phyloP scores from a whole-genome alignment of 2,329 filamentous ascomycete species.

The Berkeleyomyces rouxiae region DNA sequence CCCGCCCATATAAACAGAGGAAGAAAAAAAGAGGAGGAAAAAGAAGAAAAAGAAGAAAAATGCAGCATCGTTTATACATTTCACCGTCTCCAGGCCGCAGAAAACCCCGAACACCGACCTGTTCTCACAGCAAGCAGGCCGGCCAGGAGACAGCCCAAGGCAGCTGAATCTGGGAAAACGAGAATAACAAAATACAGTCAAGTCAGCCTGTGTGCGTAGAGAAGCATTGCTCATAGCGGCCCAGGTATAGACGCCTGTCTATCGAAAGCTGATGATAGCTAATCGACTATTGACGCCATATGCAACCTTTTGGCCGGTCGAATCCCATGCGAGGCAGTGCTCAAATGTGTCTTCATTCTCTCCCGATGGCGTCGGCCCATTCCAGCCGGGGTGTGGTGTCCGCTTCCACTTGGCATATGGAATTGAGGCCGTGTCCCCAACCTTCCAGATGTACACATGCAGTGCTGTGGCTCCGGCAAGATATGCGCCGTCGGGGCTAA shows the following conservation, averaged over 20 bases:
- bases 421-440: conserved; percentile 35
- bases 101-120: not conserved
- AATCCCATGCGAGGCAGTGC: conserved; percentile 46
- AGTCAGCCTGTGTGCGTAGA: not conserved
- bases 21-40: not conserved
- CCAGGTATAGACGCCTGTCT: not conserved
- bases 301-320: conserved; percentile 42
- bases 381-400: conserved; percentile 38
- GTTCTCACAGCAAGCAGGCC: not conserved
- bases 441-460: conserved; percentile 47
- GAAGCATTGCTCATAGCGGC: not conserved
- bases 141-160: too few relatives aligned
- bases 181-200: not conserved
- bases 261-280: conserved; percentile 34
- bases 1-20: not conserved
- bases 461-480: conserved; percentile 44
- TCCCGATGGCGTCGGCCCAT: conserved; percentile 34
- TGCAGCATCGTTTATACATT: conserved; percentile 2
- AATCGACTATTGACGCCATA: conserved; percentile 45
- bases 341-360: conserved; percentile 42
- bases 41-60: conserved; percentile 1
- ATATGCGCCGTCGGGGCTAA: conserved; percentile 46
- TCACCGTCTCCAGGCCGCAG: not conserved
- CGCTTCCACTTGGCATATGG: conserved; percentile 45
- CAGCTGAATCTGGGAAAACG: too few relatives aligned